A percentile compares a stretch with the other conserved stretches of the same genome.
These are phyloP conservation scores for Acorus gramineus DNA, from an alignment of 106 monocot species.

Conservation along the genomic window DNA sequence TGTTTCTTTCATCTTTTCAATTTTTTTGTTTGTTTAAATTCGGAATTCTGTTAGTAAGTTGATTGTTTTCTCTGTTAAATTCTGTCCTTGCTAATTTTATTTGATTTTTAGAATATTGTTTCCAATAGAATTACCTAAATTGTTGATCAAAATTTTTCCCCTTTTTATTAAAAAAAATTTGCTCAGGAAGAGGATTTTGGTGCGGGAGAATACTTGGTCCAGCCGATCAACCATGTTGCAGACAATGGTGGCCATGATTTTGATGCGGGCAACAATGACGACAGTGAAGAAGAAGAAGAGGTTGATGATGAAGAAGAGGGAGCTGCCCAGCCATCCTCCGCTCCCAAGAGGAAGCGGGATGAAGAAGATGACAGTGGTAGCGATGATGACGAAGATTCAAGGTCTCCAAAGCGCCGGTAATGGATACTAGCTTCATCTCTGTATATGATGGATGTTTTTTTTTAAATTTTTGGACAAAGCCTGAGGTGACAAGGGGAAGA, in stretches of 20 bases:
- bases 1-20: no score
- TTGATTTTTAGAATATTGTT: not conserved
- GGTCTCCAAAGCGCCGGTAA: conserved; percentile 31
- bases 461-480: conserved; percentile 1
- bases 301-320: conserved; percentile 33
- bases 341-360: conserved; percentile 64
- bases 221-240: conserved; percentile 27
- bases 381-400: conserved; percentile 36
- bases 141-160: not conserved
- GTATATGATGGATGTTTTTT: not conserved
- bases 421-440: not conserved
- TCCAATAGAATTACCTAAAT: no score
- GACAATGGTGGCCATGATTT: conserved; percentile 15
- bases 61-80: no score
- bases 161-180: not conserved
- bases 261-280: conserved; percentile 31
- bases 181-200: conserved; percentile 31
- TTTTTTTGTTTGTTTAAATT: no score
- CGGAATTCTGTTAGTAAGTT: no score
- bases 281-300: conserved; percentile 37
- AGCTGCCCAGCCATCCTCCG: conserved; percentile 18
- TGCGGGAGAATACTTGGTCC: conserved; percentile 36
- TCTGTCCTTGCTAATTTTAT: no score
- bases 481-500: not conserved
- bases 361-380: conserved; percentile 31